A percentile compares a stretch with the other conserved stretches of the same genome.
These are phyloP conservation scores for Onygenales sp. DNA, from an alignment of 2,329 filamentous ascomycete species.

Conservation along the genomic window DNA sequence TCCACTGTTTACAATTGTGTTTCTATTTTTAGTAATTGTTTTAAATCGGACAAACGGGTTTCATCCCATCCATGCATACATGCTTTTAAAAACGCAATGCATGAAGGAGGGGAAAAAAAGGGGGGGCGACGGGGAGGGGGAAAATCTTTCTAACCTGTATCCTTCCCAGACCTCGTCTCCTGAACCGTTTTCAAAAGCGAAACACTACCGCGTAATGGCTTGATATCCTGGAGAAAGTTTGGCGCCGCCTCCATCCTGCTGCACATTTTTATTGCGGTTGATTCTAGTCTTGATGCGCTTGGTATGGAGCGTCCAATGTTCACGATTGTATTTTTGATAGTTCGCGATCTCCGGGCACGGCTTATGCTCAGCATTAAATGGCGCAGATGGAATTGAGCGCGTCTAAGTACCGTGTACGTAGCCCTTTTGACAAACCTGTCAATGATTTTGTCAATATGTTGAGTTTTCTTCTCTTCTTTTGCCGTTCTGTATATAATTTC, in stretches of 20 bases:
- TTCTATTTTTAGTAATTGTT: too few relatives aligned
- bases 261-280: background rate
- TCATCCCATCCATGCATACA: background rate
- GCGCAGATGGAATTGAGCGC: too few relatives aligned
- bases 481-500: too few relatives aligned
- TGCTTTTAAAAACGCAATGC: background rate
- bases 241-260: background rate
- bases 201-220: slow-evolving; percentile 25
- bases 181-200: slow-evolving; percentile 35
- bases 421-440: too few relatives aligned
- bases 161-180: slow-evolving; percentile 30
- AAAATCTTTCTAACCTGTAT: slow-evolving; percentile 26
- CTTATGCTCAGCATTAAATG: too few relatives aligned
- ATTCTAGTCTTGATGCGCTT: background rate
- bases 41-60: too few relatives aligned
- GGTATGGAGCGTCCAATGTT: too few relatives aligned
- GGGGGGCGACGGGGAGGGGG: background rate
- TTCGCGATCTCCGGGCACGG: too few relatives aligned
- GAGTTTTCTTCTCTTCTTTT: too few relatives aligned
- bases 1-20: slow-evolving; percentile 20
- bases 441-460: too few relatives aligned
- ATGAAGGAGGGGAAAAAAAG: background rate
- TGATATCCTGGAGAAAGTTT: slow-evolving; percentile 15
- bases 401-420: too few relatives aligned
- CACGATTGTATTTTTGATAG: too few relatives aligned